A percentile compares a stretch with the other conserved stretches of the same genome.
phyloP scores from a whole-genome alignment of 225 moss, liverwort and hornwort genomes.

The Straminergon stramineum region DNA sequence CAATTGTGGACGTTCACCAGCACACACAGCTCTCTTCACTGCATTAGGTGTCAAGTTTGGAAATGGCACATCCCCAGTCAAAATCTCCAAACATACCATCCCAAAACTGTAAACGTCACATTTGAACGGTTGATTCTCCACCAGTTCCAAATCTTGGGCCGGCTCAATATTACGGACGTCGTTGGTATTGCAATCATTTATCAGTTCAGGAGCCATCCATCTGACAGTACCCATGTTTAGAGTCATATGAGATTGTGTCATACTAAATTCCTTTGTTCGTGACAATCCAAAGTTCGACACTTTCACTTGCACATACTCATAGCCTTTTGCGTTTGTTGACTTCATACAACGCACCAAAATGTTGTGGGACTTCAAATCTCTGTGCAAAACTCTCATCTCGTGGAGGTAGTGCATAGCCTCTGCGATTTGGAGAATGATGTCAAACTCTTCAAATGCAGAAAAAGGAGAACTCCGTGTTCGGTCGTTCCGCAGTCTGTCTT shows the following conservation, averaged over 20 bases:
- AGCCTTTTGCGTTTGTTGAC: background rate
- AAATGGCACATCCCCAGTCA: background rate
- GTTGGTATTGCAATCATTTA: background rate
- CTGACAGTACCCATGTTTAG: background rate
- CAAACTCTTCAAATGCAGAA: background rate
- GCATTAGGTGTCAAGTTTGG: background rate
- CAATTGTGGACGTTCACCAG: background rate
- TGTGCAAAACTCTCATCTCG: background rate
- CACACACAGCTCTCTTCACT: background rate
- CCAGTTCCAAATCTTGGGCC: rapidly evolving
- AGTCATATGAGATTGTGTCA: background rate
- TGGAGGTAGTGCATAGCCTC: background rate
- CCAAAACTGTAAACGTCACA: background rate
- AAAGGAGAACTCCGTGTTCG: background rate
- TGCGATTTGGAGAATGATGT: background rate
- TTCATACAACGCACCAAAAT: background rate
- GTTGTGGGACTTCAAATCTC: background rate
- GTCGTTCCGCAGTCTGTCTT: background rate
- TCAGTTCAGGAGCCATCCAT: background rate
- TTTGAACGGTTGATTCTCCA: background rate
- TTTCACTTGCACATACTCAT: background rate
- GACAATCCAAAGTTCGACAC: background rate
- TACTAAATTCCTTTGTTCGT: background rate
- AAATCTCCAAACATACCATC: background rate
- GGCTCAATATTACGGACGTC: rapidly evolving